Evolutionary conservation across 2,329 filamentous ascomycete genomes (phyloP).

Genomic region (Aspergillus persii): DNA sequence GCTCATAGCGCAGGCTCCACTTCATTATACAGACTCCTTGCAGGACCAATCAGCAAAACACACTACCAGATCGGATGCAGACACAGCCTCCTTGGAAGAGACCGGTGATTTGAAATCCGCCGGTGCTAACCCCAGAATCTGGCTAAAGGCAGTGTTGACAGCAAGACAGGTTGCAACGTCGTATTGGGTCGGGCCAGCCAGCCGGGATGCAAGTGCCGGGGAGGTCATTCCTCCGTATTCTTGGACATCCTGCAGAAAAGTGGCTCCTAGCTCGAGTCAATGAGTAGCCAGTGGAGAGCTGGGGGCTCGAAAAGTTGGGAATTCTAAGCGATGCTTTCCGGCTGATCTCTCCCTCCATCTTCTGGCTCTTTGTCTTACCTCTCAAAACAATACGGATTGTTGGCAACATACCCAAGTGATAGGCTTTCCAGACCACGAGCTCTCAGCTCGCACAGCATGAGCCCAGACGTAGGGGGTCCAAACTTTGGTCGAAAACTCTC

Average conservation of each 20-base stretch:
- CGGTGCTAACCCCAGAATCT: background rate
- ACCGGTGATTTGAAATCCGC: background rate
- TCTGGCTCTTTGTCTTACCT: too few relatives aligned
- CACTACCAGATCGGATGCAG: background rate
- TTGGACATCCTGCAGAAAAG: background rate
- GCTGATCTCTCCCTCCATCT: background rate
- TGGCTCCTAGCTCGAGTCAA: background rate
- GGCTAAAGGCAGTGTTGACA: background rate
- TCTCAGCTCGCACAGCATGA: background rate
- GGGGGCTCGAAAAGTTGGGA: background rate
- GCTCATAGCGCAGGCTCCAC: background rate
- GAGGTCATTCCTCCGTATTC: background rate
- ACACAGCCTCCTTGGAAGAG: background rate
- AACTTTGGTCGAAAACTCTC: background rate
- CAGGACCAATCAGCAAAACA: background rate
- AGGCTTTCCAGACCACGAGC: background rate
- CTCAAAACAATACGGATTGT: background rate
- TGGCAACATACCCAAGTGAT: background rate
- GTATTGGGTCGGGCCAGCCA: background rate
- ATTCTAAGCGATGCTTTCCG: background rate
- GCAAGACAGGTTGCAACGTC: background rate
- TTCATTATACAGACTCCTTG: background rate
- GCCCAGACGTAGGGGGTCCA: background rate
- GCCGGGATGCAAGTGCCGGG: background rate
- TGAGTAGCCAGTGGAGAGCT: background rate